Base-by-base conservation (phyloP, 179 eudicot genomes). In the Spergularia azorica region DNA sequence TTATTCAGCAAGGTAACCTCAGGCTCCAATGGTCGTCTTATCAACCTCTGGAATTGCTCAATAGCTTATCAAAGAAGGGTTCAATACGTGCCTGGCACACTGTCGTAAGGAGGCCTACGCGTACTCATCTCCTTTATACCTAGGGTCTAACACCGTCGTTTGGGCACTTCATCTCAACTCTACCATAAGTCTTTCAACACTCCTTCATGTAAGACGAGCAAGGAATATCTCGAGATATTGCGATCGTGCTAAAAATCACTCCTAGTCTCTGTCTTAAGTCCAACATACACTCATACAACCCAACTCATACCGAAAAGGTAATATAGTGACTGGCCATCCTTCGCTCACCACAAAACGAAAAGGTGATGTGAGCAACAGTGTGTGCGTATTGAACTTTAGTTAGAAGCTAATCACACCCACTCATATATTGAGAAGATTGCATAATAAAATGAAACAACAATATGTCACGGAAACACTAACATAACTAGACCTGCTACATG, bases 251-350 rank as follows among this genome's bases (percentile, higher is more conserved):
- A 36, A 16, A 56, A 56, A 15, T 56, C 9, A 0, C 0, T 6
- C 8, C 18, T 66, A 6, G 18, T 66, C 7, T 39, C 15, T 38
- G 20, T 2, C 39, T 61, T 2, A 21, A 63, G 13, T 63, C 69
- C 11, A 6, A 12, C n/a, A 70, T 17, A 50, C 26, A 17, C 18
- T n/a, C 65, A 9, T 6, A 59, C 67, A 72, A 43, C 76, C 65
- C 63, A 71, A 60, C 8, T 16, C 46, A 72, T 39, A 50, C 12
- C 32, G 58, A 71, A 78, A 54, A 63, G 51, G 76, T 21, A 39
- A 52, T 39, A 71, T 54, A 52, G 39, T 72, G 14, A 26, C 5
- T 20, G n/a, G 16, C 8, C 16, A 77, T 46, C 72, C 57, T 63
- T 43, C 5, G 3, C 39, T 71, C 71, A 63, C 16, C 9, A 43